A percentile compares a stretch with the other conserved stretches of the same genome.
phyloP scores from a whole-genome alignment of 139 green algal genomes.

The Diplosphaera chodatii region DNA sequence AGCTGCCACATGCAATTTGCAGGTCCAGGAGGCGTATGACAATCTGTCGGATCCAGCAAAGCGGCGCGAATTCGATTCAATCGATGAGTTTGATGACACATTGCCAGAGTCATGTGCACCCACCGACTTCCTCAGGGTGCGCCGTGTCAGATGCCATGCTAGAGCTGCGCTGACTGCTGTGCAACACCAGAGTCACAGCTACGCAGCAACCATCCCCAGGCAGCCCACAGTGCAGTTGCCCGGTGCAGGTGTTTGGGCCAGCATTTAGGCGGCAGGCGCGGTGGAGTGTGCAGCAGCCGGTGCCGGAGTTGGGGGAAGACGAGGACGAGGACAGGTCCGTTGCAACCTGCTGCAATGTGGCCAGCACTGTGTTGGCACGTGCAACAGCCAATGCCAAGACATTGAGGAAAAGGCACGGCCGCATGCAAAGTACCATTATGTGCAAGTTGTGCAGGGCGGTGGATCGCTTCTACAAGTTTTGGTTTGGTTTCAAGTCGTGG shows the following conservation, averaged over 20 bases:
- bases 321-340: conserved; percentile 29
- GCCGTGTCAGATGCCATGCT: neutral
- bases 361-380: no score
- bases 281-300: conserved; percentile 64
- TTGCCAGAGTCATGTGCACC: conserved; percentile 66
- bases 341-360: no score
- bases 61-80: conserved; percentile 83
- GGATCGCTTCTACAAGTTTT: conserved; percentile 94
- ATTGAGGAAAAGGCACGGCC: no score
- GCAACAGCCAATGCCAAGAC: no score
- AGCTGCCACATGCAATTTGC: no score
- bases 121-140: conserved; percentile 84
- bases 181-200: no score
- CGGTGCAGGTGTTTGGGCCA: conserved; percentile 72
- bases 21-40: conserved; percentile 78
- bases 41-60: conserved; percentile 71
- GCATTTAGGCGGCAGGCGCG: conserved; percentile 87
- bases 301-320: conserved; percentile 72
- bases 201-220: no score
- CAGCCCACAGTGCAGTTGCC: no score
- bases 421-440: no score
- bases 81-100: conserved; percentile 92
- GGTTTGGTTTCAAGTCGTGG: conserved; percentile 88
- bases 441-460: no score
- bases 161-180: no score